A percentile compares a stretch with the other conserved stretches of the same genome.
phyloP scores from a whole-genome alignment of 2,329 filamentous ascomycete genomes.

The Alternaria rosae region DNA sequence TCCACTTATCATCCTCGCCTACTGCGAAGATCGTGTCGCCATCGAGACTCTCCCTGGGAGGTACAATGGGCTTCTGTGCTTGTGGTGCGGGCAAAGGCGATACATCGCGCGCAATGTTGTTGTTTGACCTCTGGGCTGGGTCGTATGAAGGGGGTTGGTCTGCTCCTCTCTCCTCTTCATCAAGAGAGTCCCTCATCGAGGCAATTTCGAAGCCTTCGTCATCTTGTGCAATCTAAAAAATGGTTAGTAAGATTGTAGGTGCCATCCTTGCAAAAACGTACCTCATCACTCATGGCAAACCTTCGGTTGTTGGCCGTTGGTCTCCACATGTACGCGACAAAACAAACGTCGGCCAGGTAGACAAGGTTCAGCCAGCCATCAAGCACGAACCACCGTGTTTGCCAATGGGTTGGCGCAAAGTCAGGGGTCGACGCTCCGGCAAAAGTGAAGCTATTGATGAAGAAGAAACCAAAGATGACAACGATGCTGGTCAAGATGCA shows the following conservation, averaged over 20 bases:
- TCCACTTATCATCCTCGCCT: conserved; percentile 85
- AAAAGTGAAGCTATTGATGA: conserved; percentile 96
- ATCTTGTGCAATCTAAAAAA: conserved; percentile 81
- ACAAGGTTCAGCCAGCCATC: conserved; percentile 98
- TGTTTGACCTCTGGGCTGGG: conserved; percentile 42
- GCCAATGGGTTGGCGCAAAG: conserved; percentile 97
- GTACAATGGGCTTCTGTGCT: conserved; percentile 56
- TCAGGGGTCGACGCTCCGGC: conserved; percentile 83
- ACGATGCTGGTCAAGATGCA: conserved; percentile 90
- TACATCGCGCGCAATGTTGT: conserved; percentile 44
- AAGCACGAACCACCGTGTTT: conserved; percentile 94
- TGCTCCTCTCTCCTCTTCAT: conserved; percentile 64
- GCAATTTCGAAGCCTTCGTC: conserved; percentile 98
- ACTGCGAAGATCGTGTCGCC: conserved; percentile 97
- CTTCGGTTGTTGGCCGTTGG: conserved; percentile 95
- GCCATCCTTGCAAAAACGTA: conserved; percentile 45
- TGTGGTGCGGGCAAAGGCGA: conserved; percentile 62
- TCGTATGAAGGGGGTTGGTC: conserved; percentile 51
- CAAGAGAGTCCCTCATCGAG: conserved; percentile 80
- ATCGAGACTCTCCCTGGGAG: conserved; percentile 71
- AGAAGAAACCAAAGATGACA: conserved; percentile 98
- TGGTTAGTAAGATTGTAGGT: conserved; percentile 38
- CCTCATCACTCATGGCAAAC: conserved; percentile 98
- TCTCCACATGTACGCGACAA: conserved; percentile 94
- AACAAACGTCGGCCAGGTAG: conserved; percentile 91